A percentile compares a stretch with the other conserved stretches of the same genome.
phyloP scores from a whole-genome alignment of 2,329 filamentous ascomycete species.

The Xylaria arbuscula region DNA sequence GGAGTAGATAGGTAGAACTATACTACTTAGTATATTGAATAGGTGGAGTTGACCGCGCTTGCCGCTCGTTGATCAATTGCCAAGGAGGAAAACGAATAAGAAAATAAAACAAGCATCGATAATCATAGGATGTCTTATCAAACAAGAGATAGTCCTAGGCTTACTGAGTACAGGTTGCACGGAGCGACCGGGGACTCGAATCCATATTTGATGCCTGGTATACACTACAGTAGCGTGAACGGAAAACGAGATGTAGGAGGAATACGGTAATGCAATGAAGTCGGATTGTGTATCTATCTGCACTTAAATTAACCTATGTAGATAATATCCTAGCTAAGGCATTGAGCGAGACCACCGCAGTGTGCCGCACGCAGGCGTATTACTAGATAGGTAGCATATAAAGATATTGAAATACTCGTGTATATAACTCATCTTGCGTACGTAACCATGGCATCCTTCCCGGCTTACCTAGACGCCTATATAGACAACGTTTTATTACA shows the following conservation, averaged over 20 bases:
- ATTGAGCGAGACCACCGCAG: no score
- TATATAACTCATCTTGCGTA: background rate
- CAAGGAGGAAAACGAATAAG: background rate
- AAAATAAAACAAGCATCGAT: constrained; percentile 13
- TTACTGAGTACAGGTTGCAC: background rate
- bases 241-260: background rate
- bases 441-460: background rate
- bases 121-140: constrained; percentile 33
- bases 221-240: background rate
- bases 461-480: background rate
- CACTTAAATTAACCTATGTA: no score
- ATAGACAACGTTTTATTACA: background rate
- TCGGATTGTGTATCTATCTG: background rate
- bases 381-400: no score
- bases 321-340: no score
- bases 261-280: background rate
- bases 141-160: background rate
- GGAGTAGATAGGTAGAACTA: background rate
- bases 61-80: constrained; percentile 25
- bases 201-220: background rate
- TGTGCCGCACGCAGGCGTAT: no score
- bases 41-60: constrained; percentile 31
- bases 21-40: background rate
- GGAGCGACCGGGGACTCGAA: background rate
- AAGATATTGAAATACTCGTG: no score